phyloP scores from a whole-genome alignment of 345 rosid genomes.

The Melaleuca alternifolia region DNA sequence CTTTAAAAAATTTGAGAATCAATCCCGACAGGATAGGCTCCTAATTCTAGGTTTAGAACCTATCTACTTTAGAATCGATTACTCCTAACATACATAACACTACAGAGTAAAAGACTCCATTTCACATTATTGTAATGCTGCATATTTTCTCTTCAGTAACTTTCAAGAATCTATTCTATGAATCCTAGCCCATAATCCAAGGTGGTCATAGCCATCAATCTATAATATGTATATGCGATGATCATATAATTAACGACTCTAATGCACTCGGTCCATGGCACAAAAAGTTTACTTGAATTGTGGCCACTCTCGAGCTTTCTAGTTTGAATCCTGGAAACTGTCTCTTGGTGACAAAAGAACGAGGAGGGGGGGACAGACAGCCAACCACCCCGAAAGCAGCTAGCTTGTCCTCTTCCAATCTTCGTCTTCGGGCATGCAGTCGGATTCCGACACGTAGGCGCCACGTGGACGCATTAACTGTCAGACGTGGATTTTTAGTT shows the following conservation, averaged over 20 bases:
- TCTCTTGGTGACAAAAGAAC: not conserved
- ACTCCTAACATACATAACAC: not conserved
- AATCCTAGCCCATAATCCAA: not conserved
- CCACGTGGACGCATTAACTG: not conserved
- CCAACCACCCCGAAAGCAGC: not conserved
- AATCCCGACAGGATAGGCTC: fast-evolving
- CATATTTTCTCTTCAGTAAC: not conserved
- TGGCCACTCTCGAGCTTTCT: not conserved
- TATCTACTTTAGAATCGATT: not conserved
- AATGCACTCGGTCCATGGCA: not conserved
- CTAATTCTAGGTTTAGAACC: fast-evolving
- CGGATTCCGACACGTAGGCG: not conserved
- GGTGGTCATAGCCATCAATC: not conserved
- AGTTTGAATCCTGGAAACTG: not conserved
- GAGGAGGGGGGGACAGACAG: not conserved
- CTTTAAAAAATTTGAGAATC: not conserved
- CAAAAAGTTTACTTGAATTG: not conserved
- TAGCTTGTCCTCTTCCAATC: not conserved
- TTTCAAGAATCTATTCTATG: not conserved
- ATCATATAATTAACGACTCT: not conserved
- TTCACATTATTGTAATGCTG: not conserved
- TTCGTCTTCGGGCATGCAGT: not conserved
- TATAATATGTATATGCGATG: not conserved
- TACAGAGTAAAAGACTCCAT: not conserved
- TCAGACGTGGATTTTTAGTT: not conserved